phyloP scores from a whole-genome alignment of 352 stramenopile genomes.

The Globisporangium cederbergense region DNA sequence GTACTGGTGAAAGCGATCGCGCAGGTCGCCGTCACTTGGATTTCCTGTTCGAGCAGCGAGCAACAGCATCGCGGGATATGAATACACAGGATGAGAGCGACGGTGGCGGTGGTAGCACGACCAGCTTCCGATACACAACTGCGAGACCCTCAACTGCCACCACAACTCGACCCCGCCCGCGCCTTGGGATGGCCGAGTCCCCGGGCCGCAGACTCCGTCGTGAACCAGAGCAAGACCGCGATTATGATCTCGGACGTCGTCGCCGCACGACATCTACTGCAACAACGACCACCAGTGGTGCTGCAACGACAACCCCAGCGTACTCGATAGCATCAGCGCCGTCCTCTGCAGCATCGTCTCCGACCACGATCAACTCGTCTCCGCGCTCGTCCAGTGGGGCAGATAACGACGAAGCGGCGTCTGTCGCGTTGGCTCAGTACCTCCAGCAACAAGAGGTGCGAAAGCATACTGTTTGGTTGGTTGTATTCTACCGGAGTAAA shows the following conservation, averaged over 20 bases:
- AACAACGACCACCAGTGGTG: neutral
- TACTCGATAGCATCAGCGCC: neutral
- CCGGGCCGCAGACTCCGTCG: constrained; percentile 18
- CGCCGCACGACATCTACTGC: neutral
- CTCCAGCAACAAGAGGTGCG: constrained; percentile 69
- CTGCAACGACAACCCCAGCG: neutral
- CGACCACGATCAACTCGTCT: constrained; percentile 20
- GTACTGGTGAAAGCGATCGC: constrained; percentile 1
- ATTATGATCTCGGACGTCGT: constrained; percentile 12
- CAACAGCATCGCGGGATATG: neutral
- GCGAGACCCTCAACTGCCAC: neutral
- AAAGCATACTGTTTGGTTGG: neutral
- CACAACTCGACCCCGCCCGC: constrained; percentile 13
- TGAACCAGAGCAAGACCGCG: constrained; percentile 14
- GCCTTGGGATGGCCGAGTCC: constrained; percentile 8
- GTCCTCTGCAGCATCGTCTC: constrained; percentile 23
- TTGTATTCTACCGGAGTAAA: too few relatives aligned
- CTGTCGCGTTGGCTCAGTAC: constrained; percentile 58
- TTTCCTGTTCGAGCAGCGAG: constrained; percentile 25
- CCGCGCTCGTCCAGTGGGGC: constrained; percentile 11
- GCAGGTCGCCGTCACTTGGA: constrained; percentile 33
- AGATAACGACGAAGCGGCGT: constrained; percentile 58
- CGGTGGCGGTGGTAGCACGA: neutral
- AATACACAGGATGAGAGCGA: neutral
- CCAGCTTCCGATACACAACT: neutral